These are phyloP conservation scores for Antitrichia curtipendula DNA, from an alignment of 225 moss, liverwort and hornwort genomes.

Conservation along the genomic window DNA sequence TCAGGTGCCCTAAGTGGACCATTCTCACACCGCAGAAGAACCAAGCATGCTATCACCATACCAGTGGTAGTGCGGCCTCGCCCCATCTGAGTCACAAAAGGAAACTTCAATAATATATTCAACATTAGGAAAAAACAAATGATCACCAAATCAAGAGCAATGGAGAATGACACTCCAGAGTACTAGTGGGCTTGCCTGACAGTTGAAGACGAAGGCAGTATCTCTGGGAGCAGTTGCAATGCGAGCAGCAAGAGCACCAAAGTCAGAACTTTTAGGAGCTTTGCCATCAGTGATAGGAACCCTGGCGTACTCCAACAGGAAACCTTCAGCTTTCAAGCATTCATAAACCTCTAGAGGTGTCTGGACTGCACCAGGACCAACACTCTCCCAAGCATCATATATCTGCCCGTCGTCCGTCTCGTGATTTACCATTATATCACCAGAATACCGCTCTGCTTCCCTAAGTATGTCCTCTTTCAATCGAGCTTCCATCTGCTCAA, in stretches of 20 bases:
- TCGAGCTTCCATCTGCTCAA: conserved; percentile 98
- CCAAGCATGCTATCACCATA: conserved; percentile 94
- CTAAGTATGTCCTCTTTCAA: conserved; percentile 87
- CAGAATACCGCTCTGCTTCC: conserved; percentile 77
- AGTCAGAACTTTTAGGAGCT: conserved; percentile 99
- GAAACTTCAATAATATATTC: neutral
- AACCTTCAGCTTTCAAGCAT: conserved; percentile 71
- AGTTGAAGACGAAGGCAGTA: conserved; percentile 96
- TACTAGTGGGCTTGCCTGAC: conserved; percentile 48
- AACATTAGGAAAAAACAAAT: neutral
- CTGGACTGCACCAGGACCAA: conserved; percentile 66
- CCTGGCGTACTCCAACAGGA: conserved; percentile 81
- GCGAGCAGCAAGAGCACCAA: conserved; percentile 70
- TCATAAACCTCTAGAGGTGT: conserved; percentile 95
- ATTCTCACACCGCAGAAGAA: conserved; percentile 77
- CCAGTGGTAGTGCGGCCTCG: conserved; percentile 98
- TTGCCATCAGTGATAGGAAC: conserved; percentile 99
- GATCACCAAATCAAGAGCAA: neutral
- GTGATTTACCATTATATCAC: conserved; percentile 97
- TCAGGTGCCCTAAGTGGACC: conserved; percentile 59
- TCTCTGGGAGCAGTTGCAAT: conserved; percentile 68
- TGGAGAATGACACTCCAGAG: neutral
- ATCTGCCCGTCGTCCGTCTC: conserved; percentile 94
- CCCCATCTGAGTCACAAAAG: conserved; percentile 65
- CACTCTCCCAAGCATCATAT: conserved; percentile 88